Conservation (phyloP, 768 basidiomycete genomes). For the Russula foetens region DNA sequence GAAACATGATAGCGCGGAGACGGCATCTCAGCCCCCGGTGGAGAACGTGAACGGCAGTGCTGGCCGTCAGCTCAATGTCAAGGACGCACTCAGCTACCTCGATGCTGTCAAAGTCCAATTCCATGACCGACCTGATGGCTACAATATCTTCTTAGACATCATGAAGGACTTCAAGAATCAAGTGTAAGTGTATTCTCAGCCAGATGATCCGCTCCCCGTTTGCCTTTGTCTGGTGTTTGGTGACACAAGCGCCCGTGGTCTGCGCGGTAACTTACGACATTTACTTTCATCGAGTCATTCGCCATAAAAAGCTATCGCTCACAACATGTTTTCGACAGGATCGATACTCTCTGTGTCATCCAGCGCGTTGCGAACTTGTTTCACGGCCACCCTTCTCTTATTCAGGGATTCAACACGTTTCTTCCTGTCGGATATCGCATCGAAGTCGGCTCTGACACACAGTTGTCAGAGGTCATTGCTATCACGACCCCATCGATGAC, state of each 20-base stretch:
- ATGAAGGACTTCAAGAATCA: constrained; percentile 76
- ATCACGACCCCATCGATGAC: constrained; percentile 72
- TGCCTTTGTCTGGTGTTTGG: no score
- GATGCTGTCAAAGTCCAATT: constrained; percentile 60
- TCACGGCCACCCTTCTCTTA: constrained; percentile 80
- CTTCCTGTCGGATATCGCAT: constrained; percentile 92
- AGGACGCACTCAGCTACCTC: constrained; percentile 54
- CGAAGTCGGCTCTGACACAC: constrained; percentile 61
- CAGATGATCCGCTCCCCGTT: background rate
- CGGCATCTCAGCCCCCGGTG: background rate
- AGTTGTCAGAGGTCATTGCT: constrained; percentile 59
- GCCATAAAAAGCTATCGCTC: constrained; percentile 2
- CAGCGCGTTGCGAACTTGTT: constrained; percentile 91
- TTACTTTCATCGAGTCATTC: background rate
- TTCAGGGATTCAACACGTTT: constrained; percentile 98
- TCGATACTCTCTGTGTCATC: constrained; percentile 97
- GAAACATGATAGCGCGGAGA: background rate
- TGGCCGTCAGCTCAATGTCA: constrained; percentile 48
- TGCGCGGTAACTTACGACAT: no score
- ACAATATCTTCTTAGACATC: constrained; percentile 59
- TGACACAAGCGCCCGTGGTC: no score
- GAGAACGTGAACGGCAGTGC: constrained; percentile 3
- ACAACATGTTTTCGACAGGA: constrained; percentile 39
- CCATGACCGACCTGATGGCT: constrained; percentile 49
- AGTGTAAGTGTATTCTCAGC: constrained; percentile 29